These are phyloP conservation scores for Zanthoxylum bungeanum DNA, from an alignment of 345 rosid genomes.

Conservation along the genomic window DNA sequence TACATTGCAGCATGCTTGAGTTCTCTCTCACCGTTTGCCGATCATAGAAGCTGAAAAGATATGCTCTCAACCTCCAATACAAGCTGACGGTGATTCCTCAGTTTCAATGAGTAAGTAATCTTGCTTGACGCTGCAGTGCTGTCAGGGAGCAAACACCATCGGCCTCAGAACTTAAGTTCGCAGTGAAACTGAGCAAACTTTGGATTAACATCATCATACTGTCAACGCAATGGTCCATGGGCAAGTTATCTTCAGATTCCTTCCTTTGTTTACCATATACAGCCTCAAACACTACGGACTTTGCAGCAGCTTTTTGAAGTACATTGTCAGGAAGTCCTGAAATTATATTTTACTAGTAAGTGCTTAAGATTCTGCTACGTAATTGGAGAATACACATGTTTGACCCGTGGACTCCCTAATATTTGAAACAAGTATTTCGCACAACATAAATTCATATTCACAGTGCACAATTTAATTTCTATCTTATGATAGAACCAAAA, in stretches of 20 bases:
- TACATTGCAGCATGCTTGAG: background rate
- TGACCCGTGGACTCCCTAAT: background rate
- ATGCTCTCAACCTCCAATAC: background rate
- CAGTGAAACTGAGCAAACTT: conserved; percentile 30
- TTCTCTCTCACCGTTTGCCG: background rate
- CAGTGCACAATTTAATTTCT: background rate
- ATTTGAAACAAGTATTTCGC: background rate
- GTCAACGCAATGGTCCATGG: conserved; percentile 12
- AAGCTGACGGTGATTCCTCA: conserved; percentile 11
- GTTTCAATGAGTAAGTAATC: conserved; percentile 33
- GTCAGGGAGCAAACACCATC: conserved; percentile 20
- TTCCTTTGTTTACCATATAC: conserved; percentile 42
- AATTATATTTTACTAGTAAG: conserved; percentile 13
- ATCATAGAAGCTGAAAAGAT: background rate
- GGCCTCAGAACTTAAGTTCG: conserved; percentile 13
- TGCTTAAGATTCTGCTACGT: conserved; percentile 5
- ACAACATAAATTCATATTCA: background rate
- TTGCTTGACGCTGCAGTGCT: conserved; percentile 50
- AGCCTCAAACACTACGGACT: conserved; percentile 71
- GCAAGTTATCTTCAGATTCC: conserved; percentile 10
- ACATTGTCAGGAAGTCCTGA: conserved; percentile 75
- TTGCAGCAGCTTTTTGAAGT: conserved; percentile 59
- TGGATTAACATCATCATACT: conserved; percentile 33
- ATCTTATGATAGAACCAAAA: background rate
- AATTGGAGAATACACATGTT: background rate